These are phyloP conservation scores for Candida vaughaniae DNA, from an alignment of 805 yeast species.

Conservation along the genomic window DNA sequence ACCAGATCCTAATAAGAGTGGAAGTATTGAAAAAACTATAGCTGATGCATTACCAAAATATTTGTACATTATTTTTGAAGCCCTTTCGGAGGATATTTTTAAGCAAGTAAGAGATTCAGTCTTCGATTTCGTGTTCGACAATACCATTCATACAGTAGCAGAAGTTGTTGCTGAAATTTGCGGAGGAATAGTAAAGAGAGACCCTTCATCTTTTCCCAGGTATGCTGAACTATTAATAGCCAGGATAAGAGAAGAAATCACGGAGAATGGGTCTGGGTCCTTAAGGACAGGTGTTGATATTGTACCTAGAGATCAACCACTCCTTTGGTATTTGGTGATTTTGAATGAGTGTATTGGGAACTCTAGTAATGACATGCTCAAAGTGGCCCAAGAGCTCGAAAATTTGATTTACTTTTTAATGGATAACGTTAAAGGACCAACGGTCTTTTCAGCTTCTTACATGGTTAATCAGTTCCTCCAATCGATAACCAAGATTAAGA, in stretches of 20 bases:
- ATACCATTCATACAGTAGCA: slow-evolving; percentile 58
- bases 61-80: slow-evolving; percentile 46
- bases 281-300: slow-evolving; percentile 65
- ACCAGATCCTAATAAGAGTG: slow-evolving; percentile 55
- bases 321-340: slow-evolving; percentile 69
- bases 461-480: slow-evolving; percentile 66
- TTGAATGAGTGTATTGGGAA: slow-evolving; percentile 70
- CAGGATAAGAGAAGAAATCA: slow-evolving; percentile 63
- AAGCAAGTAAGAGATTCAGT: slow-evolving; percentile 44
- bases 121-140: slow-evolving; percentile 57
- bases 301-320: slow-evolving; percentile 72
- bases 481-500: slow-evolving; percentile 59
- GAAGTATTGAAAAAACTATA: slow-evolving; percentile 50
- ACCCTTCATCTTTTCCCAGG: slow-evolving; percentile 47
- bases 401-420: slow-evolving; percentile 47
- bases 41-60: slow-evolving; percentile 37
- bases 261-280: slow-evolving; percentile 78
- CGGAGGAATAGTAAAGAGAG: slow-evolving; percentile 68
- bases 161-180: slow-evolving; percentile 70
- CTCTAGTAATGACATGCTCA: slow-evolving; percentile 53
- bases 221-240: slow-evolving; percentile 46
- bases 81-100: slow-evolving; percentile 59
- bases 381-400: slow-evolving; percentile 43
- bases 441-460: slow-evolving; percentile 58
- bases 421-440: slow-evolving; percentile 59